These are phyloP conservation scores for Tulasnella sp. DNA, from an alignment of 768 basidiomycete genomes.

Conservation along the genomic window DNA sequence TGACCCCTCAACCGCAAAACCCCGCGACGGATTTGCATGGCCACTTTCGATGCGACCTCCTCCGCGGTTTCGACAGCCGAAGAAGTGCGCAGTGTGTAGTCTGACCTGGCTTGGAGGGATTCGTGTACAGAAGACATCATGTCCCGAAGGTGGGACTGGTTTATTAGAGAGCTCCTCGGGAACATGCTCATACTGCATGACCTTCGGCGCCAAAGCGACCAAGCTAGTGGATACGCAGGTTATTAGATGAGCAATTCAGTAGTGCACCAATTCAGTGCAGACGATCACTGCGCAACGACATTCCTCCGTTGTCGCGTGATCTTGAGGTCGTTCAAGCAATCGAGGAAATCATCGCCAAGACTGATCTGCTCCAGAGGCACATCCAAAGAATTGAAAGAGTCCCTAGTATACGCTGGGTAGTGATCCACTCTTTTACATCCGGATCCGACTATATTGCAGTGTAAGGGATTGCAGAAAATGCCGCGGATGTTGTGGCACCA, in stretches of 20 bases:
- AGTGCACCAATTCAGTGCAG: background rate
- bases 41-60: background rate
- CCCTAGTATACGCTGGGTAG: background rate
- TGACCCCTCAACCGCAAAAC: background rate
- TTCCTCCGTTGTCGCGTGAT: constrained; percentile 1
- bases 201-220: background rate
- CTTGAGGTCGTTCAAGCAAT: constrained; percentile 7
- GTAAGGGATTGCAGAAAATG: background rate
- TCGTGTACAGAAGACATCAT: background rate
- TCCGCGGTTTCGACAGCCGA: background rate
- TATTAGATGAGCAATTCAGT: background rate
- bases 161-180: background rate
- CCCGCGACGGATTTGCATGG: background rate
- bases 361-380: background rate
- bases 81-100: background rate
- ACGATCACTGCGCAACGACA: background rate
- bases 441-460: background rate
- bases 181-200: constrained; percentile 2
- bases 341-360: constrained; percentile 6
- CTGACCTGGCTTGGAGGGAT: background rate
- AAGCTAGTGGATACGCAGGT: background rate
- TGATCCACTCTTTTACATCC: background rate
- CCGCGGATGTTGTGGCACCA: background rate
- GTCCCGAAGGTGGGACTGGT: background rate
- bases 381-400: background rate